Percentiles rank a stretch among this genome's conserved stretches.
phyloP scores from a whole-genome alignment of 2,329 filamentous ascomycete species.

The Xylogone sp. region DNA sequence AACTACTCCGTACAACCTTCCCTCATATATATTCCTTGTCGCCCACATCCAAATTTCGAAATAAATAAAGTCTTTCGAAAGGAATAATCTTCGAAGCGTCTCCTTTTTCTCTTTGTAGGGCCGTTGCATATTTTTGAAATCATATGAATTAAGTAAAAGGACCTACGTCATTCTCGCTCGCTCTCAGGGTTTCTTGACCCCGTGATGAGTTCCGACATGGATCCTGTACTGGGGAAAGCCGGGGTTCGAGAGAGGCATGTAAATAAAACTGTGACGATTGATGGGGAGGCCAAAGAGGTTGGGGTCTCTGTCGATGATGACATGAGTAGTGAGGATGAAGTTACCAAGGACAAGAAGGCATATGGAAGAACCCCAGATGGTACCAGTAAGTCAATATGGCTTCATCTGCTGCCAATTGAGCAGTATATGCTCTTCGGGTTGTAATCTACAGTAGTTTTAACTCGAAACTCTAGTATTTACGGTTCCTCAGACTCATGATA shows the following conservation, averaged over 20 bases:
- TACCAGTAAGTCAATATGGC: slow-evolving; percentile 61
- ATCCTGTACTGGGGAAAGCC: slow-evolving; percentile 2
- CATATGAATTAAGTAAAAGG: no score
- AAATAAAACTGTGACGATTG: background rate
- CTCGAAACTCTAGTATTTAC: slow-evolving; percentile 68
- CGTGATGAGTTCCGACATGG: slow-evolving; percentile 11
- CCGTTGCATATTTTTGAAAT: no score
- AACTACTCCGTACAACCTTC: background rate
- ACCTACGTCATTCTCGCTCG: background rate
- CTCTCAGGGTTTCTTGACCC: background rate
- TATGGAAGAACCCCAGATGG: slow-evolving; percentile 90
- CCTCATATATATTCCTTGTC: background rate
- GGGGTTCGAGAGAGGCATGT: slow-evolving; percentile 23
- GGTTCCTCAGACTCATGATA: slow-evolving; percentile 94
- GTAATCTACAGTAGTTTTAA: background rate
- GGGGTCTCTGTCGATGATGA: slow-evolving; percentile 11
- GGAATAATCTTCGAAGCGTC: no score
- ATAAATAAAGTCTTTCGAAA: no score
- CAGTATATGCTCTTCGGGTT: slow-evolving; percentile 8
- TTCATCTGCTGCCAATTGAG: background rate
- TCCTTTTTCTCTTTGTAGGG: no score
- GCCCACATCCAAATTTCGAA: no score
- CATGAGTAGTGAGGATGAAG: slow-evolving; percentile 22
- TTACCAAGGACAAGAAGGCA: slow-evolving; percentile 63
- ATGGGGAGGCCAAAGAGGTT: slow-evolving; percentile 7